Evolutionary conservation across 1,139 yeast genomes (phyloP).

Genomic region (Tardiomyces depauwii): DNA sequence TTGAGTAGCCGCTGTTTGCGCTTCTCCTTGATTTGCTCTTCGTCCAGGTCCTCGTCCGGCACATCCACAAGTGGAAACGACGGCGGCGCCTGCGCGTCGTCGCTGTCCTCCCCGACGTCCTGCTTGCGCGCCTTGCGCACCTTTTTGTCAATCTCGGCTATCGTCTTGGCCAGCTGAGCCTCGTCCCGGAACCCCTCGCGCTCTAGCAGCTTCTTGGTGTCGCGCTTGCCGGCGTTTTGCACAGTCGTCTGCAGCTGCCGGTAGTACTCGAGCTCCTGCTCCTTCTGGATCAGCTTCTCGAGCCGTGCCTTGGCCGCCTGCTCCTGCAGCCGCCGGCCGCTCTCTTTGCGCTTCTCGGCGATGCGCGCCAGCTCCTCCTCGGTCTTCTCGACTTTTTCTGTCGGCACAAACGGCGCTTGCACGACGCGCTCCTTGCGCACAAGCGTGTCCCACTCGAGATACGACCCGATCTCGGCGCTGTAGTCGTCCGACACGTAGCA

Average conservation of each 20-base stretch:
- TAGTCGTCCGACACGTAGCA: constrained; percentile 71
- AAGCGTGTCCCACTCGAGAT: constrained; percentile 51
- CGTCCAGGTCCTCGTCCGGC: constrained; percentile 68
- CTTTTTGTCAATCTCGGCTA: constrained; percentile 55
- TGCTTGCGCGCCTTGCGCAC: constrained; percentile 56
- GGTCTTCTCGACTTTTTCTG: constrained; percentile 55
- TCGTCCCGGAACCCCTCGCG: constrained; percentile 73
- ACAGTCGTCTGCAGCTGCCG: constrained; percentile 44
- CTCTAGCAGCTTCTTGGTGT: constrained; percentile 38
- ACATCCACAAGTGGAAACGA: constrained; percentile 71
- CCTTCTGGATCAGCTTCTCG: constrained; percentile 72
- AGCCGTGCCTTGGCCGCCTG: constrained; percentile 80
- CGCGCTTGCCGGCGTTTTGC: constrained; percentile 36
- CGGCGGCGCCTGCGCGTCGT: constrained; percentile 42
- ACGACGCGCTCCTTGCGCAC: constrained; percentile 60
- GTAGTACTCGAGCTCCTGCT: constrained; percentile 69
- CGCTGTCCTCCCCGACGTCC: constrained; percentile 47
- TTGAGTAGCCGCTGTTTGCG: constrained; percentile 71
- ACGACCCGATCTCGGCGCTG: constrained; percentile 45
- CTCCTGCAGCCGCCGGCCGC: constrained; percentile 81
- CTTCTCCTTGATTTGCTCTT: constrained; percentile 78
- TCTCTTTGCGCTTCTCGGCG: constrained; percentile 73
- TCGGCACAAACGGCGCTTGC: constrained; percentile 71
- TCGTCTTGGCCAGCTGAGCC: constrained; percentile 57
- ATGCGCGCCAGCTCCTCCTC: constrained; percentile 74